phyloP scores from a whole-genome alignment of 2,329 filamentous ascomycete genomes.

The Fusarium sp. region DNA sequence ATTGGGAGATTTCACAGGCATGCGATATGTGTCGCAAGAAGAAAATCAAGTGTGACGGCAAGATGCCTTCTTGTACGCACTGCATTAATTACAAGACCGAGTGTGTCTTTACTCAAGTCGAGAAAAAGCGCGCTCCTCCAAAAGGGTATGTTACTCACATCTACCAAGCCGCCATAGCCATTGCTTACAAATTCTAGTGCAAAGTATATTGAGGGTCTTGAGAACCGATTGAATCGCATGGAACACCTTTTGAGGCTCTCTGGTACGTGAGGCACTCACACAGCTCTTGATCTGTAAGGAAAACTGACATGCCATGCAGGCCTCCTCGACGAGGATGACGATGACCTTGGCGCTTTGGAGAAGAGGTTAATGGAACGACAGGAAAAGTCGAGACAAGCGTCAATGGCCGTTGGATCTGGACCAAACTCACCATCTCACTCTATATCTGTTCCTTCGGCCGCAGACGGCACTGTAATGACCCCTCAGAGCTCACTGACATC shows the following conservation, averaged over 20 bases:
- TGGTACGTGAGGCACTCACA: conserved; percentile 57
- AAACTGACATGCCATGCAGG: conserved; percentile 58
- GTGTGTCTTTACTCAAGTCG: conserved; percentile 96
- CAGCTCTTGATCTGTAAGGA: background rate
- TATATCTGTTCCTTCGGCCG: conserved; percentile 52
- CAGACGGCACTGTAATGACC: conserved; percentile 58
- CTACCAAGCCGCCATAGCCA: background rate
- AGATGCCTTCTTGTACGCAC: conserved; percentile 93
- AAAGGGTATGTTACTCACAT: conserved; percentile 77
- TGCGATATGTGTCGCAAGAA: conserved; percentile 98
- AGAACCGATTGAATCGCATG: conserved; percentile 96
- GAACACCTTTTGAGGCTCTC: conserved; percentile 89
- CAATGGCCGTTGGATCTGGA: conserved; percentile 59
- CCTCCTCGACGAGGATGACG: conserved; percentile 86
- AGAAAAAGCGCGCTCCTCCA: conserved; percentile 97
- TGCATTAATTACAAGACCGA: conserved; percentile 99
- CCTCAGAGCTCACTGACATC: conserved; percentile 68
- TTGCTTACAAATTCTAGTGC: conserved; percentile 67
- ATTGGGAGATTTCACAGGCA: conserved; percentile 64
- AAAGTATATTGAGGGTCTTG: conserved; percentile 96
- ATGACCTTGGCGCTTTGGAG: conserved; percentile 87
- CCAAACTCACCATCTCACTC: conserved; percentile 64
- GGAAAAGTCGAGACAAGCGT: conserved; percentile 62
- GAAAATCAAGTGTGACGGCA: conserved; percentile 98
- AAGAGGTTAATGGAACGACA: conserved; percentile 74